A percentile compares a stretch with the other conserved stretches of the same genome.
Evolutionary conservation across 176 grass and related monocot genomes (phyloP).

Genomic region (Elymus sibiricus): DNA sequence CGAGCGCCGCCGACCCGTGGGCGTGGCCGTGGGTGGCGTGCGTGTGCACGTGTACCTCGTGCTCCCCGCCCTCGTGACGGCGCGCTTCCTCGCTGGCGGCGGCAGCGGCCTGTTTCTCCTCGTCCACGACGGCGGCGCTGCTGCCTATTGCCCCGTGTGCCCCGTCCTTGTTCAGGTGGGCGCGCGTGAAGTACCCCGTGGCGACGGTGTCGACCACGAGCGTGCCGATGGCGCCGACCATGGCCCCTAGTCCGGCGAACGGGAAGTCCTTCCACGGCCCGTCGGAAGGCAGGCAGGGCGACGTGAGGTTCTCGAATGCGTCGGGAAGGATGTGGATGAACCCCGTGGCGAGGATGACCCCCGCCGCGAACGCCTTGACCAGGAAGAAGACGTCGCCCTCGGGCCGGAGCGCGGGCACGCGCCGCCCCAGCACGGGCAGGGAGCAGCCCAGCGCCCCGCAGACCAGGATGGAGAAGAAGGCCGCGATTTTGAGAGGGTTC

Average conservation of each 20-base stretch:
- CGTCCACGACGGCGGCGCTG: neutral
- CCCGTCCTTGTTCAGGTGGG: neutral
- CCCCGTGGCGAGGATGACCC: conserved; percentile 53
- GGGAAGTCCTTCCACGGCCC: conserved; percentile 47
- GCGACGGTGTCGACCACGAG: conserved; percentile 60
- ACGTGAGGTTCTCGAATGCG: conserved; percentile 41
- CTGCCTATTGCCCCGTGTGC: neutral
- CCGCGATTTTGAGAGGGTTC: conserved; percentile 35
- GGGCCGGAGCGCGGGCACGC: conserved; percentile 31
- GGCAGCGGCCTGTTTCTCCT: conserved; percentile 10
- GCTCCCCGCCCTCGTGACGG: neutral
- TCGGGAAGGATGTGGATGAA: conserved; percentile 62
- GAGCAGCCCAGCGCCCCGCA: conserved; percentile 54
- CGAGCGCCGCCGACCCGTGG: conserved; percentile 35
- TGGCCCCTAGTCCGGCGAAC: conserved; percentile 55
- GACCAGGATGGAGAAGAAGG: conserved; percentile 52
- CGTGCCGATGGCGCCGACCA: conserved; percentile 62
- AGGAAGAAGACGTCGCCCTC: conserved; percentile 53
- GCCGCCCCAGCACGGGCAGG: conserved; percentile 42
- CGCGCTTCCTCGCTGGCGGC: neutral
- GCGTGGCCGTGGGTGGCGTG: conserved; percentile 54
- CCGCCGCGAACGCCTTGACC: conserved; percentile 59
- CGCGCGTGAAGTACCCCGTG: conserved; percentile 52
- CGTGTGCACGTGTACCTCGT: conserved; percentile 36
- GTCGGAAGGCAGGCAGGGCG: conserved; percentile 1